A percentile compares a stretch with the other conserved stretches of the same genome.
Evolutionary conservation across 2,329 filamentous ascomycete species (phyloP).

Genomic region (Hypomyces rosellus): DNA sequence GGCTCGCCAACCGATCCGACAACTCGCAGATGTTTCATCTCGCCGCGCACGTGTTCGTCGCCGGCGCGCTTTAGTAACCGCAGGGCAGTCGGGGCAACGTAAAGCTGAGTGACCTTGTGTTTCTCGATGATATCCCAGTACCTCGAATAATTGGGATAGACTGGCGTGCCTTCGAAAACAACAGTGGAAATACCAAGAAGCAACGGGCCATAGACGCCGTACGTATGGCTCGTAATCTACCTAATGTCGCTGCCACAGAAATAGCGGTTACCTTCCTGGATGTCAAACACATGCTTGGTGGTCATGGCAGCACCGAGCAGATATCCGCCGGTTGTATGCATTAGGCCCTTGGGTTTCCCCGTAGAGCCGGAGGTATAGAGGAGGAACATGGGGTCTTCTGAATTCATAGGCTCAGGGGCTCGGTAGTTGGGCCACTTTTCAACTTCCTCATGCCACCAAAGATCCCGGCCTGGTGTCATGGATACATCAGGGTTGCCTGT

Average conservation of each 20-base stretch:
- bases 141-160: slow-evolving; percentile 93
- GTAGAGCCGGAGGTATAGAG: slow-evolving; percentile 98
- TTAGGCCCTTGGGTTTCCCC: slow-evolving; percentile 96
- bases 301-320: slow-evolving; percentile 89
- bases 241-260: slow-evolving; percentile 98
- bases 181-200: slow-evolving; percentile 90
- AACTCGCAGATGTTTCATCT: slow-evolving; percentile 85
- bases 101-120: slow-evolving; percentile 94
- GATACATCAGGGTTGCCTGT: slow-evolving; percentile 78
- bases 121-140: slow-evolving; percentile 99
- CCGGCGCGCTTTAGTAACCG: slow-evolving; percentile 92
- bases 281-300: slow-evolving; percentile 98
- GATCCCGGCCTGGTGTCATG: slow-evolving; percentile 80
- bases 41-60: slow-evolving; percentile 80
- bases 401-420: slow-evolving; percentile 78
- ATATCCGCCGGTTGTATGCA: slow-evolving; percentile 96
- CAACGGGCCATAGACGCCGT: slow-evolving; percentile 93
- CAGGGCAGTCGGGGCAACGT: slow-evolving; percentile 91
- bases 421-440: slow-evolving; percentile 95
- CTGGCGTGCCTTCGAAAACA: slow-evolving; percentile 95
- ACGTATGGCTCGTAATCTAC: slow-evolving; percentile 98
- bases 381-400: slow-evolving; percentile 93
- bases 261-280: slow-evolving; percentile 87
- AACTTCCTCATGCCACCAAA: slow-evolving; percentile 98
- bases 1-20: slow-evolving; percentile 97